phyloP scores from a whole-genome alignment of 257 asterid genomes.

The Euphrasia confusa region DNA sequence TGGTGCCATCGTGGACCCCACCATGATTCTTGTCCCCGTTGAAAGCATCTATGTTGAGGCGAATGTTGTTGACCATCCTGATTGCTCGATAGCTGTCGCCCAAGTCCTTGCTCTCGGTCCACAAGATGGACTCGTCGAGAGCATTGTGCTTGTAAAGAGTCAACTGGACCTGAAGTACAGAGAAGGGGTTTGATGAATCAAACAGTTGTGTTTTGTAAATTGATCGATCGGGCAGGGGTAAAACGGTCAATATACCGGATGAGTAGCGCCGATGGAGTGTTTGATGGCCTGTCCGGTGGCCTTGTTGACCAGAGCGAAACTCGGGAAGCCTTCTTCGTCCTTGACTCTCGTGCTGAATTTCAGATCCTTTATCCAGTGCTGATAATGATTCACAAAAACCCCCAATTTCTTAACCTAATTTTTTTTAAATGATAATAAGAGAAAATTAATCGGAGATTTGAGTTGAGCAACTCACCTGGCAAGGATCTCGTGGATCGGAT shows the following conservation, averaged over 20 bases:
- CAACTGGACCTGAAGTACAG: slow-evolving; percentile 43
- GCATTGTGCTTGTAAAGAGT: slow-evolving; percentile 52
- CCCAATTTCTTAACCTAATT: background rate
- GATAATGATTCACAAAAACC: background rate
- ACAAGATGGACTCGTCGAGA: slow-evolving; percentile 76
- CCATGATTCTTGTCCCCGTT: slow-evolving; percentile 83
- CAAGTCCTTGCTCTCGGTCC: slow-evolving; percentile 85
- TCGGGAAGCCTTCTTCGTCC: slow-evolving; percentile 73
- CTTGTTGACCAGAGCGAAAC: slow-evolving; percentile 68
- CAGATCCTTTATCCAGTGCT: slow-evolving; percentile 79
- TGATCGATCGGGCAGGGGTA: no score
- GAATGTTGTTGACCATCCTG: slow-evolving; percentile 79
- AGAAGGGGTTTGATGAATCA: background rate
- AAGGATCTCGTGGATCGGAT: slow-evolving; percentile 59
- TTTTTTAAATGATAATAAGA: background rate
- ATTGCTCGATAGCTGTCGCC: slow-evolving; percentile 69
- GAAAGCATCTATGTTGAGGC: slow-evolving; percentile 72
- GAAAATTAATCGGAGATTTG: background rate
- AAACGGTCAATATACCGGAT: slow-evolving; percentile 25
- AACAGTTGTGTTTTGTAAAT: background rate
- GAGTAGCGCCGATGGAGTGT: slow-evolving; percentile 54
- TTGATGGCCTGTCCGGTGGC: slow-evolving; percentile 67
- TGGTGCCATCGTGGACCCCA: slow-evolving; percentile 80
- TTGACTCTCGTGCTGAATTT: slow-evolving; percentile 57
- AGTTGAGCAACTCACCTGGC: slow-evolving; percentile 35